phyloP scores from a whole-genome alignment of 1,139 yeast species.

The Barnettozyma hawaiiensis region DNA sequence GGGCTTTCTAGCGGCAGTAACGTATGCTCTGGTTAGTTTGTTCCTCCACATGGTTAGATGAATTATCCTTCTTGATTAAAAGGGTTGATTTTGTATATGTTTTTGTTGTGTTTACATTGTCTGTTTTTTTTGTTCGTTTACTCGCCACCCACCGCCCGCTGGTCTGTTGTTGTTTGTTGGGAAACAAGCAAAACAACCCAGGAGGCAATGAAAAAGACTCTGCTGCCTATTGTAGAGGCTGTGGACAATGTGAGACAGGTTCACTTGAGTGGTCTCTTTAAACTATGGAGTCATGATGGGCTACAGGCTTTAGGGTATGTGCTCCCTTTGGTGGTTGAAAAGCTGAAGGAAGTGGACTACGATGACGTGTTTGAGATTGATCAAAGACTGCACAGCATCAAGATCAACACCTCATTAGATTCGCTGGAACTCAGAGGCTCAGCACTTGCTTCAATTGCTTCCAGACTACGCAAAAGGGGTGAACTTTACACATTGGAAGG shows the following conservation, averaged over 20 bases:
- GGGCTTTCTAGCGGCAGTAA: conserved; percentile 7
- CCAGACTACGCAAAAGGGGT: conserved; percentile 35
- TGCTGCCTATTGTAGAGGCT: conserved; percentile 14
- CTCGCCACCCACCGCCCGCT: too few relatives aligned
- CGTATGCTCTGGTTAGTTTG: conserved; percentile 6
- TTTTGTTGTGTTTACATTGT: too few relatives aligned
- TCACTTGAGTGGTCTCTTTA: conserved; percentile 5
- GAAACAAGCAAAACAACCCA: background rate
- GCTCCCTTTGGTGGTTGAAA: conserved; percentile 39
- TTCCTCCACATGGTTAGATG: conserved; percentile 6
- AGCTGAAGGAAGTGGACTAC: conserved; percentile 27
- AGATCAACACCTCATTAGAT: conserved; percentile 34
- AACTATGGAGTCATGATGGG: conserved; percentile 18
- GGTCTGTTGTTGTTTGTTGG: background rate
- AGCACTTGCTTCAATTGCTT: conserved; percentile 42
- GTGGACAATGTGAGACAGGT: conserved; percentile 18
- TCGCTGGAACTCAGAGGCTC: conserved; percentile 43
- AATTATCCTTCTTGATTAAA: too few relatives aligned
- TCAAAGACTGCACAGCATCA: conserved; percentile 30
- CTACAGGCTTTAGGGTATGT: conserved; percentile 45
- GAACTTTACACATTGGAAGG: conserved; percentile 50
- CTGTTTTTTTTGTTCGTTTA: background rate
- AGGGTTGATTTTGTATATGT: background rate
- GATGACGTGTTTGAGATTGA: conserved; percentile 35
- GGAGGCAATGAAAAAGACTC: conserved; percentile 2